A percentile compares a stretch with the other conserved stretches of the same genome.
phyloP scores from a whole-genome alignment of 1,284 basidiomycete genomes.

The Coniferiporia sulphurascens region DNA sequence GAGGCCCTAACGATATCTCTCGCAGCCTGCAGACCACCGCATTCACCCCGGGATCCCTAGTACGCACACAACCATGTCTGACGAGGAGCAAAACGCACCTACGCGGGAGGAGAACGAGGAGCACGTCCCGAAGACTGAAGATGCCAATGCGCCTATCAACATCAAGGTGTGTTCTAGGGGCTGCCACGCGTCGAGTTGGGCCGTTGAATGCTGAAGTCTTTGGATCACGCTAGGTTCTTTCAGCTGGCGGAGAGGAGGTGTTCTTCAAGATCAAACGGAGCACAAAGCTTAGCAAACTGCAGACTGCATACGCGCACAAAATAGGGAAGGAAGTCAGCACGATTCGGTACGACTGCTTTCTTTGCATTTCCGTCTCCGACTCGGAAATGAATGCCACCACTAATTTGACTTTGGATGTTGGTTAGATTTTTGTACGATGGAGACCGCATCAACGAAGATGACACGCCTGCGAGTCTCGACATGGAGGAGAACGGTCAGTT shows the following conservation, averaged over 20 bases:
- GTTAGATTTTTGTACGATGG: conserved; percentile 85
- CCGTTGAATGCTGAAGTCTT: neutral
- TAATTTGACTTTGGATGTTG: neutral
- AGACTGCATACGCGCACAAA: conserved; percentile 89
- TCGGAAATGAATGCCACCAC: neutral
- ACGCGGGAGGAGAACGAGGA: conserved; percentile 31
- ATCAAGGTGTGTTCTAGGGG: conserved; percentile 58
- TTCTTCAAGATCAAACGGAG: conserved; percentile 98
- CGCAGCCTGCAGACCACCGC: no score
- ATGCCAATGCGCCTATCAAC: conserved; percentile 70
- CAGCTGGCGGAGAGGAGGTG: conserved; percentile 81
- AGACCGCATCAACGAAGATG: conserved; percentile 74
- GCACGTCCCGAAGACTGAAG: conserved; percentile 54
- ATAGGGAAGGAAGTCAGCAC: conserved; percentile 86
- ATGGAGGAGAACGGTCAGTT: conserved; percentile 80
- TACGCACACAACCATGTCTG: conserved; percentile 50
- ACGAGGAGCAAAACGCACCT: conserved; percentile 44
- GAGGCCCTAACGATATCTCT: neutral
- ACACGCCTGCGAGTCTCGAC: conserved; percentile 77
- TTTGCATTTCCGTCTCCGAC: neutral
- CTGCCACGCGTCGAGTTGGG: neutral
- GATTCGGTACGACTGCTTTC: conserved; percentile 66
- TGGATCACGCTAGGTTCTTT: conserved; percentile 55
- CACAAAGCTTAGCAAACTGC: conserved; percentile 90
- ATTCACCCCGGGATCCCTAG: neutral